A percentile compares a stretch with the other conserved stretches of the same genome.
These are phyloP conservation scores for Colletotrichum tofieldiae DNA, from an alignment of 2,329 filamentous ascomycete species.

Conservation along the genomic window DNA sequence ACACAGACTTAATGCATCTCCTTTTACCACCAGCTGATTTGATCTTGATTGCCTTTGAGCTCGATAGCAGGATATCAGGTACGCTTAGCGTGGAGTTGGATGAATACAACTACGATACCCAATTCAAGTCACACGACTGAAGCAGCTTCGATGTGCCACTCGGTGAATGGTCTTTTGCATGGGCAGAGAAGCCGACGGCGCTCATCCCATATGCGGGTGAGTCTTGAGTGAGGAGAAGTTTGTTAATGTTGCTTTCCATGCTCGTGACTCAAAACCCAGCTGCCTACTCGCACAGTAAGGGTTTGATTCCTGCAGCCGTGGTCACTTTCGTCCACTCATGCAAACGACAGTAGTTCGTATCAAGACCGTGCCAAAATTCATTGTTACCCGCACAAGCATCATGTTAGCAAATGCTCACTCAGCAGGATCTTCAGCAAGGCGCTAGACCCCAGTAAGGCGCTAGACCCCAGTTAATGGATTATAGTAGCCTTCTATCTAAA, in stretches of 20 bases:
- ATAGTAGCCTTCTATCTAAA: not conserved
- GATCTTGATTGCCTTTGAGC: conserved; percentile 5
- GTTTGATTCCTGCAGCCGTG: not conserved
- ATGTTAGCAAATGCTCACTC: no score
- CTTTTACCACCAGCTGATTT: not conserved
- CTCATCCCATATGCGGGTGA: not conserved
- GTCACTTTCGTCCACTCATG: not conserved
- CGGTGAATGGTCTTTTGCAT: not conserved
- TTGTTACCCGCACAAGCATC: no score
- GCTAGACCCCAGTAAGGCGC: not conserved
- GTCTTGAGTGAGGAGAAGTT: not conserved
- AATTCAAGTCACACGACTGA: not conserved
- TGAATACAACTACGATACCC: conserved; percentile 33
- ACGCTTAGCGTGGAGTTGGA: conserved; percentile 33
- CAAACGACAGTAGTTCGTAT: not conserved
- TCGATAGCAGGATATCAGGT: conserved; percentile 3
- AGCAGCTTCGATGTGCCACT: not conserved
- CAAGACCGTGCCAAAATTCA: no score
- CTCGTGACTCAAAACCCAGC: not conserved
- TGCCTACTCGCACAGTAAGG: not conserved
- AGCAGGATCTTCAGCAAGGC: not conserved
- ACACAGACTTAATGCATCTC: conserved; percentile 27
- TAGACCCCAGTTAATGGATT: not conserved
- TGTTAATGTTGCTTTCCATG: not conserved
- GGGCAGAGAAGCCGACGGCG: not conserved